Evolutionary conservation across 805 yeast species (phyloP).

Genomic region (Yamadazyma phyllophila): DNA sequence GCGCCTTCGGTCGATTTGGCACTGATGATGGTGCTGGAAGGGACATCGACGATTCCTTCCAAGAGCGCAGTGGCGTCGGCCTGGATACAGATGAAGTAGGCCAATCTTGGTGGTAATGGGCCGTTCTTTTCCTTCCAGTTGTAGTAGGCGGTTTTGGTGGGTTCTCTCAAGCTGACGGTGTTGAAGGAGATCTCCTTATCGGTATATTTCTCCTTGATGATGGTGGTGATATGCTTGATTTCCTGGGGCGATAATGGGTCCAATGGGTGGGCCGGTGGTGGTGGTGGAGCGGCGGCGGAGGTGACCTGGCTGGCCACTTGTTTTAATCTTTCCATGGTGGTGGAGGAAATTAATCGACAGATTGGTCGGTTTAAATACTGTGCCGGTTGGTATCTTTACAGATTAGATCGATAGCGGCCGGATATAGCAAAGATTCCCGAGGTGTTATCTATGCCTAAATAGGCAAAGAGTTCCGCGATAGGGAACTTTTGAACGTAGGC

Average conservation of each 20-base stretch:
- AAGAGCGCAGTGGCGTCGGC: conserved; percentile 59
- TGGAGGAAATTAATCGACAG: neutral
- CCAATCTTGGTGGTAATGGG: conserved; percentile 65
- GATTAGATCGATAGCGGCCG: neutral
- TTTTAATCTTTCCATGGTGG: conserved; percentile 58
- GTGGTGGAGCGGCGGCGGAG: conserved; percentile 52
- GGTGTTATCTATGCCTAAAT: too few relatives aligned
- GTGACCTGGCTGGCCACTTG: conserved; percentile 63
- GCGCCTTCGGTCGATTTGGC: conserved; percentile 54
- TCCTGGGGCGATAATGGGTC: conserved; percentile 69
- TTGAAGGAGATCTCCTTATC: conserved; percentile 55
- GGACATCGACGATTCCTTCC: conserved; percentile 68
- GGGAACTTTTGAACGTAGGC: too few relatives aligned
- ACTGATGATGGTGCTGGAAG: conserved; percentile 45
- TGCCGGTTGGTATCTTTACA: too few relatives aligned
- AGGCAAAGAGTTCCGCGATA: too few relatives aligned
- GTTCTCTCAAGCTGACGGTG: conserved; percentile 70
- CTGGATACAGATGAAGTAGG: conserved; percentile 62
- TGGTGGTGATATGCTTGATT: conserved; percentile 54
- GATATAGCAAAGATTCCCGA: too few relatives aligned
- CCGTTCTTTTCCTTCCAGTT: conserved; percentile 64
- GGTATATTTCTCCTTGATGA: conserved; percentile 48
- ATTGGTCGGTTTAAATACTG: neutral
- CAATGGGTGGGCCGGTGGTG: conserved; percentile 61
- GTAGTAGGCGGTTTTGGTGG: conserved; percentile 59